phyloP scores from a whole-genome alignment of 106 monocot species.

The Dendrobium catenatum region DNA sequence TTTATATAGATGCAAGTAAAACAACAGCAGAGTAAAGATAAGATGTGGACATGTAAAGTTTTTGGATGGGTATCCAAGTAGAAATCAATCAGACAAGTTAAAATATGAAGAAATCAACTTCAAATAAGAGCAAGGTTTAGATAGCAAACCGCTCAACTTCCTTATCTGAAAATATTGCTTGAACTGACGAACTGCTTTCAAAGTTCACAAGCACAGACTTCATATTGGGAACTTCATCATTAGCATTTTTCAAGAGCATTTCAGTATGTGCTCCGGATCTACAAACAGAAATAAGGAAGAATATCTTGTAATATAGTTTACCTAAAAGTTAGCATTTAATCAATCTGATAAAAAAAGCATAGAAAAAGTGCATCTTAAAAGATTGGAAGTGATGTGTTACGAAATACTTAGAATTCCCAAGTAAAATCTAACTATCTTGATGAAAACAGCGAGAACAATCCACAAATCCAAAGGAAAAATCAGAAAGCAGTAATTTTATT shows the following conservation, averaged over 20 bases:
- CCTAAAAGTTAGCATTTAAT: background rate
- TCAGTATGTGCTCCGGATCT: background rate
- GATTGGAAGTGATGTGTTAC: background rate
- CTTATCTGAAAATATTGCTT: background rate
- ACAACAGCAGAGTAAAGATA: background rate
- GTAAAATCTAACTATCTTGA: too few species aligned
- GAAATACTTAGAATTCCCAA: too few species aligned
- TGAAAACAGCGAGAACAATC: too few species aligned
- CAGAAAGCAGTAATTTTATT: too few species aligned
- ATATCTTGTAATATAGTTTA: background rate
- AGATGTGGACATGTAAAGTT: background rate
- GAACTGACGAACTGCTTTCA: conserved; percentile 8
- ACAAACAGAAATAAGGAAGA: background rate
- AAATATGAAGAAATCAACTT: background rate
- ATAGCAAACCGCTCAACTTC: conserved; percentile 11
- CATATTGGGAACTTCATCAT: conserved; percentile 4
- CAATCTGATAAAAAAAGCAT: background rate
- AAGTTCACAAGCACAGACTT: conserved; percentile 1
- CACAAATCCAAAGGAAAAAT: too few species aligned
- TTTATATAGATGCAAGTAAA: background rate
- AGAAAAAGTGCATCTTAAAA: background rate
- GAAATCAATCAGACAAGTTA: conserved; percentile 2
- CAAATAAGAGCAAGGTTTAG: background rate
- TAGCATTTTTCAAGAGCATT: background rate
- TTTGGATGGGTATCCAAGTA: background rate